Conservation (phyloP, 345 rosid genomes). For the Camelina laxa region DNA sequence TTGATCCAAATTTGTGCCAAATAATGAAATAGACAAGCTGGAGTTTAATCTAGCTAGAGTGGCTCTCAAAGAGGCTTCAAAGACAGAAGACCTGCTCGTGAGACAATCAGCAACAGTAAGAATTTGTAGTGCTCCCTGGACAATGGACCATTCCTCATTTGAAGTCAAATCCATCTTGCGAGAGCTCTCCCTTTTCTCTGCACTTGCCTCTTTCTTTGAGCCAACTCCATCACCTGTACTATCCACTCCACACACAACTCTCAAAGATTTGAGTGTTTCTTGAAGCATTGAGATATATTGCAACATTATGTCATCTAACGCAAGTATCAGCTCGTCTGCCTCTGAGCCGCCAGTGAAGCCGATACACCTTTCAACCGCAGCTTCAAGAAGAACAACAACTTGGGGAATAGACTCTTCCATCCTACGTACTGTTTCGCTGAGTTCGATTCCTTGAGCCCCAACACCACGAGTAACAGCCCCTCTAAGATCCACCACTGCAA, state of each 20-base stretch:
- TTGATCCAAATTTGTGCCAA: conserved; percentile 76
- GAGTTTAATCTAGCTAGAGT: conserved; percentile 91
- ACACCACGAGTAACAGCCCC: conserved; percentile 98
- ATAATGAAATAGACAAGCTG: conserved; percentile 72
- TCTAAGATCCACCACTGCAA: conserved; percentile 91
- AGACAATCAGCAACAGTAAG: conserved; percentile 96
- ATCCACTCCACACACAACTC: conserved; percentile 92
- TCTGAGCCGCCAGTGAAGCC: conserved; percentile 96
- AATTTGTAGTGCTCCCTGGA: conserved; percentile 94
- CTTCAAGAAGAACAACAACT: conserved; percentile 90
- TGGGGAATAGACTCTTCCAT: conserved; percentile 99
- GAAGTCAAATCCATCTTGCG: conserved; percentile 72
- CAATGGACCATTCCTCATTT: conserved; percentile 98
- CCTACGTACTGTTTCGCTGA: conserved; percentile 95
- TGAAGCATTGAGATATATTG: conserved; percentile 89
- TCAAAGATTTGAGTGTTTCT: conserved; percentile 91
- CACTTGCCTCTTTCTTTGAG: conserved; percentile 65
- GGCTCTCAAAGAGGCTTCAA: conserved; percentile 94
- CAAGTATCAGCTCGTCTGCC: conserved; percentile 92
- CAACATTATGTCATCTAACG: conserved; percentile 88
- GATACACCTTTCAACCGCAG: conserved; percentile 93
- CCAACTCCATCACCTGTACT: conserved; percentile 53
- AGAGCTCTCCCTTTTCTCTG: conserved; percentile 55
- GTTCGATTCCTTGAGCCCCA: conserved; percentile 98
- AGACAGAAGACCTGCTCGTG: conserved; percentile 90